phyloP scores from a whole-genome alignment of 306 rosid genomes.

The Adenanthera pavonina region DNA sequence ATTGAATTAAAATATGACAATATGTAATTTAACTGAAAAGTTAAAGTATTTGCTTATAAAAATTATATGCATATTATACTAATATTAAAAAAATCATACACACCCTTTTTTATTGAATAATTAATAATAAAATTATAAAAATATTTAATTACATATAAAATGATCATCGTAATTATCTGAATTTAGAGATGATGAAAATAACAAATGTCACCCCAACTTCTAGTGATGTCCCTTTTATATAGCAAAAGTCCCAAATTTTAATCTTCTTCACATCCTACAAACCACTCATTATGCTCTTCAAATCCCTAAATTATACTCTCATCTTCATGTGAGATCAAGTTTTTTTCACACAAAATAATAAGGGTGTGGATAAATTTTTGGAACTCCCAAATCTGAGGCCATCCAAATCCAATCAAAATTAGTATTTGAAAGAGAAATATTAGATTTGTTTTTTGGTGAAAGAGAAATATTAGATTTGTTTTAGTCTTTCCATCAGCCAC shows the following conservation, averaged over 20 bases:
- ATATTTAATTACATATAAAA: background rate
- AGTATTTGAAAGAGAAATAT: constrained; percentile 26
- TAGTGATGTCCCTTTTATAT: constrained; percentile 28
- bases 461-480: constrained; percentile 27
- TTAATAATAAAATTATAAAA: background rate
- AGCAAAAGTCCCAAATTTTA: constrained; percentile 42
- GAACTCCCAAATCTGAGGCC: constrained; percentile 48
- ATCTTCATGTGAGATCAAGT: constrained; percentile 42
- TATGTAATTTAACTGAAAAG: too few species aligned
- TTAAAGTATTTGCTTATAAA: too few species aligned
- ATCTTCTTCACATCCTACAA: constrained; percentile 49
- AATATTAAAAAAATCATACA: too few species aligned
- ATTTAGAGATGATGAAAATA: constrained; percentile 17
- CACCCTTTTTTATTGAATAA: too few species aligned
- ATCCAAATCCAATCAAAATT: constrained; percentile 47
- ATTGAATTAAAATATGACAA: too few species aligned
- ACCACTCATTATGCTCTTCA: constrained; percentile 43
- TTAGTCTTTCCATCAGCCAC: constrained; percentile 30
- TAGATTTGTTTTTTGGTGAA: constrained; percentile 18
- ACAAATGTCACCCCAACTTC: constrained; percentile 31
- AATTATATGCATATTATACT: too few species aligned
- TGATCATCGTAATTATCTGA: constrained; percentile 26
- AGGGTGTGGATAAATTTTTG: constrained; percentile 32
- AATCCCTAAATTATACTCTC: constrained; percentile 44
- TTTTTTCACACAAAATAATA: constrained; percentile 43